Base-by-base conservation (phyloP, 768 basidiomycete genomes). In the Boletus vermiculosoides region DNA sequence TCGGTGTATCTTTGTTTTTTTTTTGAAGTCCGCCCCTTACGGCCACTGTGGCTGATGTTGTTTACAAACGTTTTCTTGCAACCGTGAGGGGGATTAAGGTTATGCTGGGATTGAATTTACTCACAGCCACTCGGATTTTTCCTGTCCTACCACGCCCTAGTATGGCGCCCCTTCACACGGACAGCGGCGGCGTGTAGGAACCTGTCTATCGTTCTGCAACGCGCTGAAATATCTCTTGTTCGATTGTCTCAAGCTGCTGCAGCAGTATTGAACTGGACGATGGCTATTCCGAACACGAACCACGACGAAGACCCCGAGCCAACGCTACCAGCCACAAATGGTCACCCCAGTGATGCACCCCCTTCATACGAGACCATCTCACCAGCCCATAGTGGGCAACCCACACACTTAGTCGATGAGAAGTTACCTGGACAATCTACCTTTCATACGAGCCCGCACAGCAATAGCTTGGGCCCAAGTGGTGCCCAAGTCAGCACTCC, bases 361-460 rank as follows among this genome's bases (percentile, higher is more conserved):
- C 65, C 63, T n/a, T 67, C 68, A 5, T 69, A 71, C 37, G 70
- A 69, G 23, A 54, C 57, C 42, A 53, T 69, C 33, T 25, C 59
- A 6, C 5, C 55, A 15, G n/a, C 13, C 13, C 23, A 15, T 12
- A 5, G 23, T 28, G 39, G 30, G 31, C 49, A 15, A 25, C 31
- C 51, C 4, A 1, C 20, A 18, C 33, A 25, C 12, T 13, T 18
- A 2, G 20, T 42, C 23, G 58, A 69, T 18, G 55, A 59, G 40
- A 71, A 69, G 23, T 31, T 25, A 3, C 40, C 46, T 22, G 23
- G 25, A 25, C 25, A 25, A 5, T 25, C 25, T 25, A 0, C 33
- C 45, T 20, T 15, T 31, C 7, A 51, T 22, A 0, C 41, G n/a
- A n/a, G n/a, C 7, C 31, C 50, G 6, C 34, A 5, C 6, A 20